Percentiles rank a stretch among this genome's conserved stretches.
phyloP scores from a whole-genome alignment of 2,329 filamentous ascomycete genomes.

The Stagonosporopsis tanaceti region DNA sequence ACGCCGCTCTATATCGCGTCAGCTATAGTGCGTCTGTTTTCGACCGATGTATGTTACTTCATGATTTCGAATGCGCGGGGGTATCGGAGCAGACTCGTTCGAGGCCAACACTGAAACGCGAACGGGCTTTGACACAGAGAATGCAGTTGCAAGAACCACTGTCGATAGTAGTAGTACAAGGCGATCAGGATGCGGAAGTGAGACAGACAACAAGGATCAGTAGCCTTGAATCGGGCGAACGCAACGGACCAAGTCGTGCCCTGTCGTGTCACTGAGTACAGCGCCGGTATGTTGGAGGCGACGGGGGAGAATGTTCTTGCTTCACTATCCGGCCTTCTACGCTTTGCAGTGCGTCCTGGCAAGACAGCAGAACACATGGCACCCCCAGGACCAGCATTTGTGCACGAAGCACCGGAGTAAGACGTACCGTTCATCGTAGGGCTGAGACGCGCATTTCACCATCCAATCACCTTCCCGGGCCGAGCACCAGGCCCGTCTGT shows the following conservation, averaged over 20 bases:
- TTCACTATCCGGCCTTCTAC: neutral
- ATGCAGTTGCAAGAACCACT: neutral
- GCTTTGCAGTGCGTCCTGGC: neutral
- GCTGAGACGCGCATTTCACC: slow-evolving; percentile 15
- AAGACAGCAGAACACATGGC: slow-evolving; percentile 12
- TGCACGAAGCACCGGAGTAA: slow-evolving; percentile 12
- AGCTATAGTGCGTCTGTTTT: neutral
- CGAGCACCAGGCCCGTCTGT: slow-evolving; percentile 1
- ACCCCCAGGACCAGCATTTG: neutral
- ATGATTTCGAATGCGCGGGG: neutral
- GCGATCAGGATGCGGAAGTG: neutral
- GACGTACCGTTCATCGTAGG: slow-evolving; percentile 15
- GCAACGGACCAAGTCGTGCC: neutral
- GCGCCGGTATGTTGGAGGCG: neutral
- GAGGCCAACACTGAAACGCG: neutral
- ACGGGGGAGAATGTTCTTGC: neutral
- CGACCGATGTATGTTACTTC: neutral
- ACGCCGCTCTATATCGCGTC: neutral
- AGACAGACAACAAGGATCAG: neutral
- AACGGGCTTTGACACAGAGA: neutral
- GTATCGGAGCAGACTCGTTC: neutral
- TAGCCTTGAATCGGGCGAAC: neutral
- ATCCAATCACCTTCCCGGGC: slow-evolving; percentile 1
- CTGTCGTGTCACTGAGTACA: neutral
- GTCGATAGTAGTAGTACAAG: neutral